Percentiles rank a stretch among this genome's conserved stretches.
Evolutionary conservation across 1,284 basidiomycete genomes (phyloP).

Genomic region (Gymnopus androsaceus): DNA sequence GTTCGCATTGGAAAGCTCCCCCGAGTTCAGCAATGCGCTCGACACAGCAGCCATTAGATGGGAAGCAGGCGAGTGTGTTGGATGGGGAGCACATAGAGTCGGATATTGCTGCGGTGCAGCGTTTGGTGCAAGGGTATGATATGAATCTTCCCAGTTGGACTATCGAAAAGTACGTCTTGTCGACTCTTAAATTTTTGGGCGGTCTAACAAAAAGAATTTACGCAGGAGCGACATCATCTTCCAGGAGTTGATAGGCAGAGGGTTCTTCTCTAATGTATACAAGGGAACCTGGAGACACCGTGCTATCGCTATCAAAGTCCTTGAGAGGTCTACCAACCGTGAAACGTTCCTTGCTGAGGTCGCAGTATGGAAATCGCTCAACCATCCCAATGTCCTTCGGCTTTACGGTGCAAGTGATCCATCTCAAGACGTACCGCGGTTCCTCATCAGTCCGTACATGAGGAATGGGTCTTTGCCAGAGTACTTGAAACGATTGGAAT

Average conservation of each 20-base stretch:
- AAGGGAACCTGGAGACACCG: too few species aligned
- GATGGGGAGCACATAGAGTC: slow-evolving; percentile 11
- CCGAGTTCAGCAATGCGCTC: slow-evolving; percentile 1
- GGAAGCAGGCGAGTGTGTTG: slow-evolving; percentile 5
- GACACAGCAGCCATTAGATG: slow-evolving; percentile 6
- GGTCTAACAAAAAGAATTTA: too few species aligned
- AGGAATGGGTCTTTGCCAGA: slow-evolving; percentile 10
- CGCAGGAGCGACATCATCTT: too few species aligned
- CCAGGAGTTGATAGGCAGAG: too few species aligned
- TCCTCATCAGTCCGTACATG: slow-evolving; percentile 41
- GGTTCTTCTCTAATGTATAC: too few species aligned
- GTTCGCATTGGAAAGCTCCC: not conserved
- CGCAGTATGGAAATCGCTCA: too few species aligned
- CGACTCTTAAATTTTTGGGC: too few species aligned
- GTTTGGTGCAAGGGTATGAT: slow-evolving; percentile 6
- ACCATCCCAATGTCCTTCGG: slow-evolving; percentile 42
- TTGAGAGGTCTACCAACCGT: too few species aligned
- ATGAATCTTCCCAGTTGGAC: slow-evolving; percentile 9
- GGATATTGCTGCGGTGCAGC: slow-evolving; percentile 1
- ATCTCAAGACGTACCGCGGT: slow-evolving; percentile 46
- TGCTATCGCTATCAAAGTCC: too few species aligned
- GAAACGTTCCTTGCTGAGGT: too few species aligned
- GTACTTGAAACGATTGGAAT: slow-evolving; percentile 15
- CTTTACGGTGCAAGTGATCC: slow-evolving; percentile 44
- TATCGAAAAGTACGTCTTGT: slow-evolving; percentile 12